Conservation (phyloP, 345 rosid genomes). For the Moricandia moricandioides region DNA sequence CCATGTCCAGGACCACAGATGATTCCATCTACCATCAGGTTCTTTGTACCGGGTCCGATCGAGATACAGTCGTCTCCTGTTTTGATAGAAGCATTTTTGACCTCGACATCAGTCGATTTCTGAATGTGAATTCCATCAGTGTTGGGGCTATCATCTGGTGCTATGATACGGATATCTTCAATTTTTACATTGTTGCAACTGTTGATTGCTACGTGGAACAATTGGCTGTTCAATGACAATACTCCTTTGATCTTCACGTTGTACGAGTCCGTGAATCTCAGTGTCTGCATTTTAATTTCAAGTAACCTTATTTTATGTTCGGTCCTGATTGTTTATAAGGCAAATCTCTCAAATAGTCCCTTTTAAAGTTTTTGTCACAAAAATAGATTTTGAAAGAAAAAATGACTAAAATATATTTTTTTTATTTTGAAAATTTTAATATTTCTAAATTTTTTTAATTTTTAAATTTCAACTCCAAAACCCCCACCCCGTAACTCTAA, state of each 20-base stretch:
- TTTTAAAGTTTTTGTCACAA: no score
- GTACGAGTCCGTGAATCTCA: slow-evolving; percentile 38
- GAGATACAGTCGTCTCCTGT: slow-evolving; percentile 72
- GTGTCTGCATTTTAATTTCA: neutral
- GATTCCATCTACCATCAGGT: slow-evolving; percentile 49
- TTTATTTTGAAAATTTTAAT: no score
- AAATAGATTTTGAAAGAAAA: no score
- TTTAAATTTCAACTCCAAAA: no score
- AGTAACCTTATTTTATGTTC: neutral
- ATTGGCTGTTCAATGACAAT: slow-evolving; percentile 54
- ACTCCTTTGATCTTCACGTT: slow-evolving; percentile 46
- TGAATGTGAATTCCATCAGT: slow-evolving; percentile 71
- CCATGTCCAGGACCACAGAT: slow-evolving; percentile 73
- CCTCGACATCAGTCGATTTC: slow-evolving; percentile 38
- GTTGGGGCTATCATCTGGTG: slow-evolving; percentile 52
- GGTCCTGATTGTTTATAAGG: neutral
- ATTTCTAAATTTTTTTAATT: no score
- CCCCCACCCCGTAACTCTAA: no score
- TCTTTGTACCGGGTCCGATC: slow-evolving; percentile 51
- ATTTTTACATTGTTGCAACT: slow-evolving; percentile 45
- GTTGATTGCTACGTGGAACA: slow-evolving; percentile 49
- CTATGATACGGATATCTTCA: slow-evolving; percentile 41
- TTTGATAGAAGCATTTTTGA: slow-evolving; percentile 40
- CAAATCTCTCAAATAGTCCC: no score
- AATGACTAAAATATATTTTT: no score